Evolutionary conservation across 805 yeast genomes (phyloP).

Genomic region (Candida koratica): DNA sequence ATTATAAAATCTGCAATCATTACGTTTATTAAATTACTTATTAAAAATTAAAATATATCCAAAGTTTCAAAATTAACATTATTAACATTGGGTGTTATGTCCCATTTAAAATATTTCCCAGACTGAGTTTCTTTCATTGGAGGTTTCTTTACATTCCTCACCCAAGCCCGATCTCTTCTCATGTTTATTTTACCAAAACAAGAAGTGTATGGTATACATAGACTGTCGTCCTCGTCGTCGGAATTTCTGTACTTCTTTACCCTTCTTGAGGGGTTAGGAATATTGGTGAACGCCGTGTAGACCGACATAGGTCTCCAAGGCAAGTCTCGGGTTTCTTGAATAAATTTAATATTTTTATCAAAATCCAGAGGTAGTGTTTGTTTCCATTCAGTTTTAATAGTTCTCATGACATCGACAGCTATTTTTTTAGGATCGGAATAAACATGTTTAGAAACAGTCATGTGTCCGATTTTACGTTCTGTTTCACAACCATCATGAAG

Average conservation of each 20-base stretch:
- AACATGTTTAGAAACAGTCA: neutral
- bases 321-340: conserved; percentile 9
- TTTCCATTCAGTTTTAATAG: conserved; percentile 15
- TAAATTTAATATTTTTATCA: conserved; percentile 12
- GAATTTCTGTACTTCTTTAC: conserved; percentile 13
- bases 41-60: no score
- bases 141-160: conserved; percentile 21
- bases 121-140: no score
- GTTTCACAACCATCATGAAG: conserved; percentile 1
- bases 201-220: conserved; percentile 24
- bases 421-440: conserved; percentile 1
- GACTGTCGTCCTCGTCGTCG: conserved; percentile 1
- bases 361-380: conserved; percentile 1
- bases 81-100: no score
- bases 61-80: no score
- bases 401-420: conserved; percentile 11
- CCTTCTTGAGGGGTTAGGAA: conserved; percentile 19
- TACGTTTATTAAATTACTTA: no score
- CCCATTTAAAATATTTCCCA: no score
- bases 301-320: conserved; percentile 33
- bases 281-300: conserved; percentile 30
- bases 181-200: conserved; percentile 40
- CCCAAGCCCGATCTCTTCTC: conserved; percentile 39
- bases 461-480: conserved; percentile 4
- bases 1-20: no score